Conservation (phyloP, 768 basidiomycete genomes). For the Calocybe gangraenosa region DNA sequence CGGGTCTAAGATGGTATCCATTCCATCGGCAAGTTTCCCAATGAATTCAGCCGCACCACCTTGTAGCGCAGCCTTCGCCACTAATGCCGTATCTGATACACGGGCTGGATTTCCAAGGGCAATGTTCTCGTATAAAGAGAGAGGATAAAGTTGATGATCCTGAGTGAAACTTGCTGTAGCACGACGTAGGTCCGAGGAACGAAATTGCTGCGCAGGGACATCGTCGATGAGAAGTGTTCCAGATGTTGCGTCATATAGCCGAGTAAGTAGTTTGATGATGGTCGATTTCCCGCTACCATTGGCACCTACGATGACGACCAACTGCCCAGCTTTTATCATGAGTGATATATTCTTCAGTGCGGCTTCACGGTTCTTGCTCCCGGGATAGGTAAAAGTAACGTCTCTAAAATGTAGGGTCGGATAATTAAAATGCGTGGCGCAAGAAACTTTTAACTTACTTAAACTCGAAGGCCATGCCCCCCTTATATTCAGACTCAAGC, state of each 20-base stretch:
- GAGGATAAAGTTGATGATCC: conserved; percentile 43
- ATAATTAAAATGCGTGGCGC: not conserved
- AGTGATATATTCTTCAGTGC: conserved; percentile 39
- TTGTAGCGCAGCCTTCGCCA: conserved; percentile 27
- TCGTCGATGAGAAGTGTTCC: conserved; percentile 45
- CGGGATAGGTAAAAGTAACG: conserved; percentile 51
- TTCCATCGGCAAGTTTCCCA: conserved; percentile 13
- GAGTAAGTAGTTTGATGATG: conserved; percentile 44
- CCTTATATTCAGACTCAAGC: conserved; percentile 8
- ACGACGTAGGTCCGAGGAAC: conserved; percentile 33
- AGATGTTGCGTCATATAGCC: conserved; percentile 41
- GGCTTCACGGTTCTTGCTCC: conserved; percentile 27
- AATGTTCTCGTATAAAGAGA: conserved; percentile 42
- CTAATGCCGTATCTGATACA: conserved; percentile 13
- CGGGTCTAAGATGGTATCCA: conserved; percentile 19
- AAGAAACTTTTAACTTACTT: conserved; percentile 13
- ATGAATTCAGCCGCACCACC: conserved; percentile 23
- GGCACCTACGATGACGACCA: conserved; percentile 53
- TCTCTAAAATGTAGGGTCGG: conserved; percentile 29
- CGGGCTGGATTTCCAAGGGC: conserved; percentile 21
- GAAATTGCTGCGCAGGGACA: conserved; percentile 31
- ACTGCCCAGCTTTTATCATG: conserved; percentile 38
- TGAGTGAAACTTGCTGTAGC: conserved; percentile 48
- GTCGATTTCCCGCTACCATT: conserved; percentile 58
- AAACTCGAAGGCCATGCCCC: conserved; percentile 27